Base-by-base conservation (phyloP, 495 filamentous ascomycete species). In the Trichodelitschia bisporula region DNA sequence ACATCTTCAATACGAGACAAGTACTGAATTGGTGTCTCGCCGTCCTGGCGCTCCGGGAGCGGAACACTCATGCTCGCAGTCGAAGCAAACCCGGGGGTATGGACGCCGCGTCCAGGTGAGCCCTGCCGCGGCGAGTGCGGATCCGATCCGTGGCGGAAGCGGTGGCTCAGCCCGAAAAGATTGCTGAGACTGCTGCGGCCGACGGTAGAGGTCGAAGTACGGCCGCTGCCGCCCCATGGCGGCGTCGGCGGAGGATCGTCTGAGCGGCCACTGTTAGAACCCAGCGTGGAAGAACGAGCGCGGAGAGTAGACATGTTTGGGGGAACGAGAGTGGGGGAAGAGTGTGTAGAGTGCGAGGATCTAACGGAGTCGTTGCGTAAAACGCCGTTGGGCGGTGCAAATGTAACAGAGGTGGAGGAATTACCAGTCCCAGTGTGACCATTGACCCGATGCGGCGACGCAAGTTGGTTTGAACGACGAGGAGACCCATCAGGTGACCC, bases 101-200 rank as follows among this genome's bases (percentile, higher is more conserved):
- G 15, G 25, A 35, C 35, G 3, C 37, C 37, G 12, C 33, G 61
- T 1, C 66, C 68, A 16, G 65, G 54, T 13, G 66, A 70, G 4
- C 66, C 68, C 38, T 75, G 61, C 14, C 73, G 61, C 20, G 59
- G 57, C 26, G 58, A 59, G 4, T 64, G 55, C 2, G 64, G 61
- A 27, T 83, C 76, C 0, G 77, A 74, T 36, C 76, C 77, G 31
- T 84, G 73, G 12, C 80, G 61, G 29, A 90, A 55, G 30, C 77
- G 62, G 33, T 69, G 51, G 15, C 67, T 60, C 13, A 91, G 57
- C 17, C 65, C 75, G 38, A 93, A 72, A 3, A 95, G 59, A 39
- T 83, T 82, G 29, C 80, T 73, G 35, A 99, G 73, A 48, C 86
- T 93, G 46, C 76, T 83, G 25, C 84, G 62, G 1, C 82, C 82